phyloP scores from a whole-genome alignment of 1,284 basidiomycete genomes.

The Apiotrichum gracile region DNA sequence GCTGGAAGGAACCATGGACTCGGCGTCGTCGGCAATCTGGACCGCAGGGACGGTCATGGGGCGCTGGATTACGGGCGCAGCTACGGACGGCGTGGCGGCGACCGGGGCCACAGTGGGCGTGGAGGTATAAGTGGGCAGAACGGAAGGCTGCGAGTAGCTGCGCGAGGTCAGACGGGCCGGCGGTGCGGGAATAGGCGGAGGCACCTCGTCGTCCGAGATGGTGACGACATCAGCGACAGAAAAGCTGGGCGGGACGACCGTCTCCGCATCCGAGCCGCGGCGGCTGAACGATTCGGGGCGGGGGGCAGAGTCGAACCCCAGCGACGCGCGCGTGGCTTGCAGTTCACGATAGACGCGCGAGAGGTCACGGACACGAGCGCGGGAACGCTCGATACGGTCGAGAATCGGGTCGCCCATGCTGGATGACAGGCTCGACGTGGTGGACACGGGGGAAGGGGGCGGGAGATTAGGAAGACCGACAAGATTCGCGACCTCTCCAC shows the following conservation, averaged over 20 bases:
- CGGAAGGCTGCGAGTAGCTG: neutral
- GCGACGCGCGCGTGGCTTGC: neutral
- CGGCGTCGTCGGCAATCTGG: neutral
- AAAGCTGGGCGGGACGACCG: constrained; percentile 5
- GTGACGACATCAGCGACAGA: neutral
- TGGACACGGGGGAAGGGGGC: too few species aligned
- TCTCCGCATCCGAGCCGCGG: constrained; percentile 8
- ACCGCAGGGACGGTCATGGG: neutral
- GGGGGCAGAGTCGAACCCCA: neutral
- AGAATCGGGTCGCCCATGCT: neutral
- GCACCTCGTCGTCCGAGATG: neutral
- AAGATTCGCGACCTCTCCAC: too few species aligned
- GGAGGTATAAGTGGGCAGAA: neutral
- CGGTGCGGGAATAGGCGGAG: neutral
- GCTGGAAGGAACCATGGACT: neutral
- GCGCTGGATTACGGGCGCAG: too few species aligned
- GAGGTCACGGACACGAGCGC: constrained; percentile 5
- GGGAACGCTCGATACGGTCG: constrained; percentile 7
- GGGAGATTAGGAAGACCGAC: too few species aligned
- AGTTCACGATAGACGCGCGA: constrained; percentile 3
- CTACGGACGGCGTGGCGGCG: neutral
- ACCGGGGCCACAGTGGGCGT: neutral
- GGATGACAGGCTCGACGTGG: neutral
- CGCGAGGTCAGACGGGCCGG: neutral
- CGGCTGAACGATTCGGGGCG: neutral